These are phyloP conservation scores for Wickerhamiella bombiphila DNA, from an alignment of 805 yeast species.

Conservation along the genomic window DNA sequence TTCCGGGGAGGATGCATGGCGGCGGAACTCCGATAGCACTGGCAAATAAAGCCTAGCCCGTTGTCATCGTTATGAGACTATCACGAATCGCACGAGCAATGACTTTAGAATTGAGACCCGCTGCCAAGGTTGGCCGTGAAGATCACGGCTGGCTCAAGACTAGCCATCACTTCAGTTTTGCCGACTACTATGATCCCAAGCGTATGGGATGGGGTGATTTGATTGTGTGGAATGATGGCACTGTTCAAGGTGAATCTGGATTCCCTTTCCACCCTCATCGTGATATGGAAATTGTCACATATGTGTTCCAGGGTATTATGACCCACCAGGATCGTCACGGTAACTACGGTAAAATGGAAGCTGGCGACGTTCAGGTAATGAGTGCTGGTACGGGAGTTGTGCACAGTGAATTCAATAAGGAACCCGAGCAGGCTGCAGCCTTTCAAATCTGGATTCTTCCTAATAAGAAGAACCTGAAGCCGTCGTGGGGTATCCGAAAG, in stretches of 20 bases:
- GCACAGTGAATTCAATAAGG: slow-evolving; percentile 3
- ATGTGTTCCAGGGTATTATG: neutral
- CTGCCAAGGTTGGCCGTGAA: too few relatives aligned
- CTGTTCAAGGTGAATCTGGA: neutral
- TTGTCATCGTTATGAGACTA: too few relatives aligned
- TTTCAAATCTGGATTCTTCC: slow-evolving; percentile 8
- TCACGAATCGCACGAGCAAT: too few relatives aligned
- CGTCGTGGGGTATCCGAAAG: slow-evolving; percentile 1
- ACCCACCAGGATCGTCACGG: slow-evolving; percentile 4
- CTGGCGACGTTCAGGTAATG: slow-evolving; percentile 7
- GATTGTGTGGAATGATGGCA: slow-evolving; percentile 6
- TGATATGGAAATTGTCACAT: slow-evolving; percentile 10
- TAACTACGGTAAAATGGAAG: slow-evolving; percentile 1
- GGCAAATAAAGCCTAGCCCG: too few relatives aligned
- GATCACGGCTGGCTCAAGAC: slow-evolving; percentile 13
- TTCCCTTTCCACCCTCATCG: slow-evolving; percentile 7
- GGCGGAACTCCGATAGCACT: too few relatives aligned
- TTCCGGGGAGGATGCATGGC: too few relatives aligned
- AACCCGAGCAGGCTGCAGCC: neutral
- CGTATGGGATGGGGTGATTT: slow-evolving; percentile 4
- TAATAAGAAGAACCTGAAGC: neutral
- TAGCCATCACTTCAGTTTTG: slow-evolving; percentile 5
- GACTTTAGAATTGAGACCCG: too few relatives aligned
- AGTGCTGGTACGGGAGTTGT: slow-evolving; percentile 4
- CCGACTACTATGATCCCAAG: slow-evolving; percentile 1